Evolutionary conservation across 2,329 filamentous ascomycete species (phyloP).

Genomic region (Plectosphaerella cucumerina): DNA sequence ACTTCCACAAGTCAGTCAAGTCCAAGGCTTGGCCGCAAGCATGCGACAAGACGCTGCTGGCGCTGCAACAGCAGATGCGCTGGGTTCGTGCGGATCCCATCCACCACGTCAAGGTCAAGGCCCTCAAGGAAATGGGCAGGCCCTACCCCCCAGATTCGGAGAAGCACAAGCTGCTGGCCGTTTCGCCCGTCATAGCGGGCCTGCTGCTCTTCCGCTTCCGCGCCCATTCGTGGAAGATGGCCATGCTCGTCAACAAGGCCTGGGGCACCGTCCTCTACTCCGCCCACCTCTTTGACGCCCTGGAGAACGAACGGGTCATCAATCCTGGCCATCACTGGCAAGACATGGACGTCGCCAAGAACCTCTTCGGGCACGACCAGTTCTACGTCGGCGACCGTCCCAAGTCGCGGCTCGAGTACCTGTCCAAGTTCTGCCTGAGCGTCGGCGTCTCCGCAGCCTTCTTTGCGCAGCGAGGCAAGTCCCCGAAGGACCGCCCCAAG

Average conservation of each 20-base stretch:
- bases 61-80: neutral
- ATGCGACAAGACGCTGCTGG: slow-evolving; percentile 16
- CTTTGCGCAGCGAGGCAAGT: slow-evolving; percentile 13
- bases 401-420: slow-evolving; percentile 11
- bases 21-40: slow-evolving; percentile 21
- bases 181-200: slow-evolving; percentile 28
- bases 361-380: slow-evolving; percentile 20
- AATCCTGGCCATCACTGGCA: slow-evolving; percentile 20
- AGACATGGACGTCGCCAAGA: slow-evolving; percentile 32
- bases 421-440: slow-evolving; percentile 26
- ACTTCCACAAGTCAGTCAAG: slow-evolving; percentile 25
- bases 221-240: slow-evolving; percentile 21
- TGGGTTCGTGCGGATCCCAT: neutral
- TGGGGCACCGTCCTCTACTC: slow-evolving; percentile 33
- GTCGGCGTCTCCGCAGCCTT: slow-evolving; percentile 28
- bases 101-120: neutral
- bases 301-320: slow-evolving; percentile 20
- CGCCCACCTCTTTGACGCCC: slow-evolving; percentile 37
- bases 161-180: neutral
- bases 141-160: neutral
- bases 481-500: slow-evolving; percentile 10
- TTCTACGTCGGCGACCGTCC: slow-evolving; percentile 31
- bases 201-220: slow-evolving; percentile 30
- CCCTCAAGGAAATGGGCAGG: neutral
- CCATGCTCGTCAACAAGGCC: slow-evolving; percentile 27